These are phyloP conservation scores for Rhizomucor miehei DNA, from an alignment of 371 early-diverging fungal genomes.

Conservation along the genomic window DNA sequence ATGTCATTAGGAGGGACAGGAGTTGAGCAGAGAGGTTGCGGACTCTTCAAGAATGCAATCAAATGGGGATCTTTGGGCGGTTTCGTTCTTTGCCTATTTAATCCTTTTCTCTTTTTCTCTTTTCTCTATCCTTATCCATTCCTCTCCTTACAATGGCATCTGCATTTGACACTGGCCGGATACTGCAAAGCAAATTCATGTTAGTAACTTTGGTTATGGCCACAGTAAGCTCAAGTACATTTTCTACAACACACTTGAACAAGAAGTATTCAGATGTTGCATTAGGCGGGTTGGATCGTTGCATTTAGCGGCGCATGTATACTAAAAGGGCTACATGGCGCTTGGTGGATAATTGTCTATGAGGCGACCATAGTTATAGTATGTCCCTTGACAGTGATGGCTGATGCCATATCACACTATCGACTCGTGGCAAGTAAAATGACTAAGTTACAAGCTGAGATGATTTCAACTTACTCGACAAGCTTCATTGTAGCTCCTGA, in stretches of 20 bases:
- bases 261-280: neutral
- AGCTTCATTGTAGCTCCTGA: constrained; percentile 22
- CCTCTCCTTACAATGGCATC: neutral
- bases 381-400: constrained; percentile 17
- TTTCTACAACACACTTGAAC: neutral
- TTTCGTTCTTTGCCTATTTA: neutral
- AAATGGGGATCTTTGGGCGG: neutral
- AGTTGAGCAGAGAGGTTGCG: neutral
- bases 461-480: constrained; percentile 1
- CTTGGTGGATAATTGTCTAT: constrained; percentile 48
- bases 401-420: constrained; percentile 24
- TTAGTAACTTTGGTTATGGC: neutral
- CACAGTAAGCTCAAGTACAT: neutral
- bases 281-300: constrained; percentile 31
- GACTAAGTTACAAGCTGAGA: neutral
- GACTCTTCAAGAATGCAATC: constrained; percentile 13
- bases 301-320: constrained; percentile 36
- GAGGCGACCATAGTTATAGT: constrained; percentile 25
- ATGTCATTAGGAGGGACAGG: neutral
- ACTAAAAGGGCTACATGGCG: constrained; percentile 34
- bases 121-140: constrained; percentile 5
- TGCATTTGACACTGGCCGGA: neutral
- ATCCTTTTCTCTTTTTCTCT: constrained; percentile 5
- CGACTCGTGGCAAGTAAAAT: constrained; percentile 29
- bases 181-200: neutral